Evolutionary conservation across 371 early-diverging fungal species (phyloP).

Genomic region (Mortierella sp.): DNA sequence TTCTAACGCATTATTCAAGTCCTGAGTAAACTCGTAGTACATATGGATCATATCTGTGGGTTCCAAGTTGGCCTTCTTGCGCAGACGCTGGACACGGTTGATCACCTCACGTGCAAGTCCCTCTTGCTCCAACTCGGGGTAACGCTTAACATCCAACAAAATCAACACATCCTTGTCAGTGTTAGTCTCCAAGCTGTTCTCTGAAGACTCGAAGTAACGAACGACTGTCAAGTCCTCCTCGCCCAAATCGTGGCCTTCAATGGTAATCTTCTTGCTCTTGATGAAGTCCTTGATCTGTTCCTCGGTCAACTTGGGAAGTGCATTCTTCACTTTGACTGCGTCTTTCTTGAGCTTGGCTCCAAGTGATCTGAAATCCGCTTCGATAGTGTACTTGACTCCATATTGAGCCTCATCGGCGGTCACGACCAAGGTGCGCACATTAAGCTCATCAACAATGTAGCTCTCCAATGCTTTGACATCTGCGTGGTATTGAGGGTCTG

Average conservation of each 20-base stretch:
- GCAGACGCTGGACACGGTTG: constrained; percentile 97
- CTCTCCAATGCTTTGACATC: constrained; percentile 86
- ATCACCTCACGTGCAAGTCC: constrained; percentile 98
- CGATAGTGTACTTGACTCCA: constrained; percentile 92
- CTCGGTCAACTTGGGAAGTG: constrained; percentile 81
- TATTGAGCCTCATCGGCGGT: constrained; percentile 93
- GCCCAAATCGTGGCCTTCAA: constrained; percentile 86
- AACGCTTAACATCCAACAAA: constrained; percentile 88
- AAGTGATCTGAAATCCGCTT: constrained; percentile 91
- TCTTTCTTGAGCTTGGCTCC: constrained; percentile 94
- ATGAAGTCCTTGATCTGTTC: constrained; percentile 89
- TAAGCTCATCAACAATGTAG: constrained; percentile 97
- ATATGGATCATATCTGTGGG: constrained; percentile 90
- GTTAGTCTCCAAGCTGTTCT: constrained; percentile 79
- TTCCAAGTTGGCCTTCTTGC: constrained; percentile 94
- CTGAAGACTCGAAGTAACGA: constrained; percentile 81
- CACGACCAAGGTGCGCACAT: constrained; percentile 87
- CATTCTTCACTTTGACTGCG: constrained; percentile 89
- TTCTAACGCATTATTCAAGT: constrained; percentile 75
- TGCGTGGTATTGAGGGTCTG: constrained; percentile 87
- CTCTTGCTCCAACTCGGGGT: constrained; percentile 90
- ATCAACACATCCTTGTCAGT: constrained; percentile 90
- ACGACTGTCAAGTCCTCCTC: constrained; percentile 89
- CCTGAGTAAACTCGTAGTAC: constrained; percentile 82
- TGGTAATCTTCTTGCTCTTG: constrained; percentile 70